Evolutionary conservation across 2,329 filamentous ascomycete genomes (phyloP).

Genomic region (Verticillium albo-atrum): DNA sequence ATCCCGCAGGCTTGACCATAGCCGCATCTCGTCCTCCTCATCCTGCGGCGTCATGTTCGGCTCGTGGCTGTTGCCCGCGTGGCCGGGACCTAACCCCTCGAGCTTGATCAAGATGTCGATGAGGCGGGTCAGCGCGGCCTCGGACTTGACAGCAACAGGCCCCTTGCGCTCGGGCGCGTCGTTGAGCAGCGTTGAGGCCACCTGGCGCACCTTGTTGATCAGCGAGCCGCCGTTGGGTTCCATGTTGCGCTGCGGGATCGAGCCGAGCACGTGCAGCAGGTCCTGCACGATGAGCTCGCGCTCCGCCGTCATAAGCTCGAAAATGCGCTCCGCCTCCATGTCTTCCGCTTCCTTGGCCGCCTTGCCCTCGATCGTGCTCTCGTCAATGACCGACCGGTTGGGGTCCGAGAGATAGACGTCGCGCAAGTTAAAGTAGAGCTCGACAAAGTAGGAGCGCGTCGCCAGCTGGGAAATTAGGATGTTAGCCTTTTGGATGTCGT

Average conservation of each 20-base stretch:
- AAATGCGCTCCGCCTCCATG: conserved; percentile 42
- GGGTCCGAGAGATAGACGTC: conserved; percentile 56
- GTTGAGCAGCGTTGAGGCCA: conserved; percentile 75
- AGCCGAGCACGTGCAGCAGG: conserved; percentile 68
- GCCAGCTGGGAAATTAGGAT: conserved; percentile 78
- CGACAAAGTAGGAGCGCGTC: conserved; percentile 79
- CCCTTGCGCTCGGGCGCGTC: conserved; percentile 47
- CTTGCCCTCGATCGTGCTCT: conserved; percentile 30
- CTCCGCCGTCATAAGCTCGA: conserved; percentile 66
- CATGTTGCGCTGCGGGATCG: conserved; percentile 80
- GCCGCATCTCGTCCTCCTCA: conserved; percentile 70
- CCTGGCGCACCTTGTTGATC: conserved; percentile 81
- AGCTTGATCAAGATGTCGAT: conserved; percentile 71
- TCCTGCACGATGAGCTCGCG: conserved; percentile 78
- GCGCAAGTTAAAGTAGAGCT: conserved; percentile 76
- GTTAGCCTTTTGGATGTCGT: conserved; percentile 89
- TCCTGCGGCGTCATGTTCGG: conserved; percentile 47
- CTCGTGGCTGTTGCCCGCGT: conserved; percentile 16
- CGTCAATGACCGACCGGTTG: conserved; percentile 27
- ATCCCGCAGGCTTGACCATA: conserved; percentile 76
- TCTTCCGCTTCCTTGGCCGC: conserved; percentile 34
- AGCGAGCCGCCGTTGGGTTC: conserved; percentile 63
- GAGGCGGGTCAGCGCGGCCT: conserved; percentile 68
- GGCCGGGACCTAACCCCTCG: conserved; percentile 53
- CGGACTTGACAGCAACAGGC: conserved; percentile 50